Percentiles rank a stretch among this genome's conserved stretches.
Conservation (phyloP, 345 rosid species). For the Conringia planisiliqua region DNA sequence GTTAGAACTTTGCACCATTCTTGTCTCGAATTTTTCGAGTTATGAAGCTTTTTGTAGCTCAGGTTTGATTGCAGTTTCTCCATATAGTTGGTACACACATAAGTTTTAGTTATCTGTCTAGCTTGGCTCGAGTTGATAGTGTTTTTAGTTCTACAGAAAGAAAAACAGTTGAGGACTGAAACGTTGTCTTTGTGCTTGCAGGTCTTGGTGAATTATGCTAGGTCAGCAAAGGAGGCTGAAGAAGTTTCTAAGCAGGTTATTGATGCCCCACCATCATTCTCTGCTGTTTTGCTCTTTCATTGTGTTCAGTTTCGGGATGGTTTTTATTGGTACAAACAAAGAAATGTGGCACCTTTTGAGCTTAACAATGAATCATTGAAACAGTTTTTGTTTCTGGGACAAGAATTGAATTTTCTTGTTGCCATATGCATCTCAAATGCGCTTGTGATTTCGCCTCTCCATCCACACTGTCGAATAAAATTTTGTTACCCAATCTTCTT, state of each 20-base stretch:
- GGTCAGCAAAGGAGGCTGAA: constrained; percentile 95
- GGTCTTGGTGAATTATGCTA: constrained; percentile 95
- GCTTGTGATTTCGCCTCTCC: not conserved
- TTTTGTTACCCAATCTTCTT: not conserved
- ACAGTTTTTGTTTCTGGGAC: not conserved
- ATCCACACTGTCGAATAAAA: not conserved
- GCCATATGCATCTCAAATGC: not conserved
- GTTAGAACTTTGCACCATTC: constrained; percentile 17
- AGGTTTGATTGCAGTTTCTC: not conserved
- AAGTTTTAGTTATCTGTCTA: not conserved
- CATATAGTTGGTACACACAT: not conserved
- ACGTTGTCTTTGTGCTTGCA: constrained; percentile 33
- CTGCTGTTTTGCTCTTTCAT: not conserved
- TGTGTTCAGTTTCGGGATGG: not conserved
- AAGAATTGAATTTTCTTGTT: not conserved
- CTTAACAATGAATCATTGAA: not conserved
- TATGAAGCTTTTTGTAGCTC: not conserved
- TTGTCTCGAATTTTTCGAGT: not conserved
- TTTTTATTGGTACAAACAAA: not conserved
- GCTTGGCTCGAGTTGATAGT: not conserved
- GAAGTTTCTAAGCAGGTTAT: constrained; percentile 84
- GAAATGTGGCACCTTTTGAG: not conserved
- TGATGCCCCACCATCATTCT: not conserved
- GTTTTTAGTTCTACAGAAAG: not conserved
- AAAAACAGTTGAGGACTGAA: not conserved